Conservation (phyloP, 768 basidiomycete species). For the Punctularia strigosozonata region DNA sequence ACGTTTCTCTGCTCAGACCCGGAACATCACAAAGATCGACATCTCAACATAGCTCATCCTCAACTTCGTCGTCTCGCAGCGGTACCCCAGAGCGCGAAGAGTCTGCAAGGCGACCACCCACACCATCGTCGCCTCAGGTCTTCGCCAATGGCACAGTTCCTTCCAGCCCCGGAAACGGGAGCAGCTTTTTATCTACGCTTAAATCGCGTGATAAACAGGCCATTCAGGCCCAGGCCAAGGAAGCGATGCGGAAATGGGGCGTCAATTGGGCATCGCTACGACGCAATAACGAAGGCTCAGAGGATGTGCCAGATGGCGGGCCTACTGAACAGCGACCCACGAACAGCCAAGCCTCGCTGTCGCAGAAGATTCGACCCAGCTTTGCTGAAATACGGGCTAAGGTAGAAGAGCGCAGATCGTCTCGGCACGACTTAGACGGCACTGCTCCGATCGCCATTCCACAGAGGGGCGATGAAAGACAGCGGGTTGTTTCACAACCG, state of each 20-base stretch:
- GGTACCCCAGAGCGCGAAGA: too few species aligned
- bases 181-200: constrained; percentile 69
- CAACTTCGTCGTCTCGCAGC: too few species aligned
- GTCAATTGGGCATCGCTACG: constrained; percentile 63
- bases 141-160: constrained; percentile 20
- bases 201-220: constrained; percentile 85
- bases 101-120: too few species aligned
- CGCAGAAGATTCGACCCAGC: constrained; percentile 37
- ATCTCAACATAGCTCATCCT: too few species aligned
- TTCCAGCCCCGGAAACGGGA: constrained; percentile 35
- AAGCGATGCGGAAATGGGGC: constrained; percentile 88
- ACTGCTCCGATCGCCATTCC: too few species aligned
- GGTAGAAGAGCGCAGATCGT: constrained; percentile 56
- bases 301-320: background rate
- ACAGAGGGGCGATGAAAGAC: too few species aligned
- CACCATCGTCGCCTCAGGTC: too few species aligned
- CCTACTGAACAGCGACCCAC: constrained; percentile 2
- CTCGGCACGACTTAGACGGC: too few species aligned
- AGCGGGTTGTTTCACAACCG: too few species aligned
- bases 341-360: constrained; percentile 11
- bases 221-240: constrained; percentile 73
- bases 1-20: too few species aligned
- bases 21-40: too few species aligned
- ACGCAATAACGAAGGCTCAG: constrained; percentile 4
- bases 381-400: constrained; percentile 70